These are phyloP conservation scores for Tricholoma matsutake DNA, from an alignment of 768 basidiomycete species.

Conservation along the genomic window DNA sequence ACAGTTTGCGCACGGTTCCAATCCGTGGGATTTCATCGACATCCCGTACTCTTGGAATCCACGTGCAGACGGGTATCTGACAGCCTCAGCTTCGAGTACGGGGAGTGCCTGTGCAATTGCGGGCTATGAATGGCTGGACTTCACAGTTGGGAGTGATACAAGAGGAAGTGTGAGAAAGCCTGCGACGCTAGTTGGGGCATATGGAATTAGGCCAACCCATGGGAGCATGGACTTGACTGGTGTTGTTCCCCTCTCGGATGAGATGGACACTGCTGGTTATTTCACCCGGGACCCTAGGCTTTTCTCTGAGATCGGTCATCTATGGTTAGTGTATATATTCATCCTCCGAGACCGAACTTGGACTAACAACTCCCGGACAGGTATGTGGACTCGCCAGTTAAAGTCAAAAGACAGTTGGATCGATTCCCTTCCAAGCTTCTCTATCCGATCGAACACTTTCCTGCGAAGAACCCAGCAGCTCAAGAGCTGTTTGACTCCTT, in stretches of 20 bases:
- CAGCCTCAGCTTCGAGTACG: conserved; percentile 36
- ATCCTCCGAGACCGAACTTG: background rate
- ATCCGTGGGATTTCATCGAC: conserved; percentile 37
- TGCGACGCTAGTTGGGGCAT: conserved; percentile 36
- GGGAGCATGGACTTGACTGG: conserved; percentile 32
- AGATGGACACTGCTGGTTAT: conserved; percentile 39
- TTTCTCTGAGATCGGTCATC: conserved; percentile 25
- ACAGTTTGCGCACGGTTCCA: conserved; percentile 48
- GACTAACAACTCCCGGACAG: conserved; percentile 11
- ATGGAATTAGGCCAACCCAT: conserved; percentile 33
- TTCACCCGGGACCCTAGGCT: conserved; percentile 32
- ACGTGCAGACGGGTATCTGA: conserved; percentile 34
- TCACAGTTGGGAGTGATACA: conserved; percentile 38
- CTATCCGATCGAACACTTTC: conserved; percentile 36
- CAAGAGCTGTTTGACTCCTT: conserved; percentile 31
- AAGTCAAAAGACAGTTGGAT: conserved; percentile 18
- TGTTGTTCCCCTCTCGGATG: conserved; percentile 34
- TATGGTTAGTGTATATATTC: conserved; percentile 17
- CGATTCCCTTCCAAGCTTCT: conserved; percentile 30
- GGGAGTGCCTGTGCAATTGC: conserved; percentile 39
- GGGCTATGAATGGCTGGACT: conserved; percentile 37
- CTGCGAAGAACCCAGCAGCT: conserved; percentile 27
- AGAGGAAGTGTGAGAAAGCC: conserved; percentile 38
- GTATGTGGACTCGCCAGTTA: conserved; percentile 30
- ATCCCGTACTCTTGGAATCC: conserved; percentile 37